Conservation (phyloP, 345 rosid genomes). For the Arabidopsis arenosa region DNA sequence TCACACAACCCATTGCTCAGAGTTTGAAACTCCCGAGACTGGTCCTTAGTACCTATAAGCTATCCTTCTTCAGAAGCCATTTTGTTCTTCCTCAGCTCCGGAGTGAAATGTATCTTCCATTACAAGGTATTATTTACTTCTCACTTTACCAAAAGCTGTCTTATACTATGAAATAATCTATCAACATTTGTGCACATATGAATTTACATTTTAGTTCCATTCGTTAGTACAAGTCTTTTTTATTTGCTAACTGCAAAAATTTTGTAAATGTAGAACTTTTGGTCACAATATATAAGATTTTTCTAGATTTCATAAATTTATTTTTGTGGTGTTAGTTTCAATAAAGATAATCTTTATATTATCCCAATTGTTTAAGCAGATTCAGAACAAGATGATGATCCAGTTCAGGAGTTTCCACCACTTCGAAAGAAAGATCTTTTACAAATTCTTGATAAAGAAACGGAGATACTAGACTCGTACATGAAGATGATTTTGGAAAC, state of each 20-base stretch:
- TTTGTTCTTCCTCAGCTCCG: constrained; percentile 40
- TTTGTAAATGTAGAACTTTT: too few relatives aligned
- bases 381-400: constrained; percentile 34
- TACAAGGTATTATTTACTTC: constrained; percentile 30
- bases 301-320: neutral
- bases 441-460: constrained; percentile 8
- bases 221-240: too few relatives aligned
- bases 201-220: too few relatives aligned
- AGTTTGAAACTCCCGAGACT: constrained; percentile 41
- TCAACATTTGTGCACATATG: too few relatives aligned
- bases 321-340: neutral
- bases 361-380: neutral
- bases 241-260: too few relatives aligned
- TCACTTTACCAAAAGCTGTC: neutral
- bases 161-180: neutral
- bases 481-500: neutral
- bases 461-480: constrained; percentile 10
- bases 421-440: constrained; percentile 38
- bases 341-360: too few relatives aligned
- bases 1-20: constrained; percentile 17
- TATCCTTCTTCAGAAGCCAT: constrained; percentile 37
- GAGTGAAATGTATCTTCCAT: constrained; percentile 13
- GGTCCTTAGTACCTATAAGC: constrained; percentile 15
- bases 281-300: too few relatives aligned
- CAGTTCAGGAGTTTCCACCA: constrained; percentile 27